Evolutionary conservation across 2,329 filamentous ascomycete genomes (phyloP), one percentile per base, ranked within the genome.

Genomic region (Niveomyces coronatus): DNA sequence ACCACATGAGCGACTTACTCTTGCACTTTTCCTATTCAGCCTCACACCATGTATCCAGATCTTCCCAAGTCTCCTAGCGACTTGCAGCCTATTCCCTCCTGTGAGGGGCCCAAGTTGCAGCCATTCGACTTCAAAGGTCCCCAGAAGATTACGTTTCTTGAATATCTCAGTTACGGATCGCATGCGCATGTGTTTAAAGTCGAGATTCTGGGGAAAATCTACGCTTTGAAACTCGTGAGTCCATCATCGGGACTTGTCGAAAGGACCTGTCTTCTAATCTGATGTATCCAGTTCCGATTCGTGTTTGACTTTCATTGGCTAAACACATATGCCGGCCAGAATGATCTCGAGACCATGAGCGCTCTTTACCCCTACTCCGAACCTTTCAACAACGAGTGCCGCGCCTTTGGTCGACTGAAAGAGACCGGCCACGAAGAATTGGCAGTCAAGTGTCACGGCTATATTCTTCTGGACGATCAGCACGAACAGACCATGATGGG

Each of bases 331-430:
- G 23, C 8, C 23, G 23, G 13, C 23, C 8, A 24, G 23, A 13
- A 24, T 13, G 23, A 24, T 24, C 16, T 19, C 5, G 29, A 31
- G 10, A 24, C 31, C 3, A 34, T 45, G 32, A 28, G 26, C 15
- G 36, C 46, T 13, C 29, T 49, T 26, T 47, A 43, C 41, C 32
- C 49, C 22, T 47, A 48, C 31, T 28, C 31, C 10, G 50, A 53
- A 8, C 41, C 35, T 17, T 51, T 52, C 29, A 46, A 36, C 31
- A 29, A 36, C 34, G 49, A 53, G 23, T 52, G 47, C 35, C 48
- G 51, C 17, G 48, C 48, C 15, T 53, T 48, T 41, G 50, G 49
- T 16, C 50, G 49, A n/a, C 41, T 54, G 13, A 40, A 49, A 31
- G 50, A 51, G 40, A 30, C 45, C 13, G 48, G 46, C 28, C 31